Conservation (phyloP, 2,329 filamentous ascomycete genomes). For the Graphilbum ipis-grandicollis region DNA sequence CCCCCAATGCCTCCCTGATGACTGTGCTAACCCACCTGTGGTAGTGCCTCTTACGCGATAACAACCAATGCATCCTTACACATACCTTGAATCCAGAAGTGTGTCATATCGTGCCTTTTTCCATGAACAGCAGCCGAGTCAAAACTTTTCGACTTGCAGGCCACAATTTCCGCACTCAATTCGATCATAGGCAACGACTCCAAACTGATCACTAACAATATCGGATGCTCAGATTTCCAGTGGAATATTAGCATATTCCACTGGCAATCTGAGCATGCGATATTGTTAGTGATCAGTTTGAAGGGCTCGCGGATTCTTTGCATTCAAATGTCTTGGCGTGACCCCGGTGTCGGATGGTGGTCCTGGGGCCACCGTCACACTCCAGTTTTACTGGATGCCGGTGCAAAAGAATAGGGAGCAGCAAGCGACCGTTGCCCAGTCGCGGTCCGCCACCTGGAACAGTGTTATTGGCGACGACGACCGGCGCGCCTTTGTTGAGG, state of each 20-base stretch:
- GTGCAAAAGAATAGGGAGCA: not conserved
- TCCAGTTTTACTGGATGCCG: slow-evolving; percentile 4
- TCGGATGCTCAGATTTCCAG: not conserved
- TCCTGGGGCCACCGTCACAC: not conserved
- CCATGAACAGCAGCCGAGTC: not conserved
- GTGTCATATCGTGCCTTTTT: slow-evolving; percentile 1
- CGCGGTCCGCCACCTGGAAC: not conserved
- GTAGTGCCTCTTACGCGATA: not conserved
- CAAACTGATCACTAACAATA: not conserved
- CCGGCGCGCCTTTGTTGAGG: not conserved
- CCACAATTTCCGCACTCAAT: not conserved
- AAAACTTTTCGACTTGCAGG: not conserved
- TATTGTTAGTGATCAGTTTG: not conserved
- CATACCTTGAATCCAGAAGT: not conserved
- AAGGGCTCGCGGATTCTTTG: slow-evolving; percentile 1
- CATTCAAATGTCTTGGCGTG: slow-evolving; percentile 1
- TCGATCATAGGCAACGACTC: not conserved
- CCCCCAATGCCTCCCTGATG: not conserved
- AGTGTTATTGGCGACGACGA: not conserved
- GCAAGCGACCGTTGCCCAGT: not conserved
- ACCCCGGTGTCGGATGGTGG: not conserved
- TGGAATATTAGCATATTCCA: no score
- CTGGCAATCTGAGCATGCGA: no score
- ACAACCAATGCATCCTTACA: not conserved
- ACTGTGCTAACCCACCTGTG: not conserved